Evolutionary conservation across 495 filamentous ascomycete species (phyloP), one percentile per base, ranked within the genome.

Genomic region (Umbilicaria muhlenbergii): DNA sequence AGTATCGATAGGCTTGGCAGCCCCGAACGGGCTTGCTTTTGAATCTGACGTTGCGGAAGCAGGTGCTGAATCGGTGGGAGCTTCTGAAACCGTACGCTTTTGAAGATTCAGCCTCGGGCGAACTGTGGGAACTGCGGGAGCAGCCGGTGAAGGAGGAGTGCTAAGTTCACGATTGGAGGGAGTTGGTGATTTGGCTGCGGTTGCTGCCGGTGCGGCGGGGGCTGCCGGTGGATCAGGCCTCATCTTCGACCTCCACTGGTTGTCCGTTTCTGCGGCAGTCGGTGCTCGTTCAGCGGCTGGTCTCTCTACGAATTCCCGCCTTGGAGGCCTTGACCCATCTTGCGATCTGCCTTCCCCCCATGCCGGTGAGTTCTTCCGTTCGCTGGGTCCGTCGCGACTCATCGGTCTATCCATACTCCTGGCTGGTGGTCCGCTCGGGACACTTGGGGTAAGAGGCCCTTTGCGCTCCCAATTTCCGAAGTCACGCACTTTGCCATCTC

Each of bases 381-480:
- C 72, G 42, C 66, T 59, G 38, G 70, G 57, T 47, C 74, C 74
- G 40, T 89, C 84, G 43, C 73, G 73, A 58, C 67, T 75, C 46
- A 73, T 66, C 43, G 79, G 72, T 35, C 83, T 79, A 42, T 83
- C 80, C 38, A 75, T 78, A 51, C 85, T 82, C 43, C 81, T 67
- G 45, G 62, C 65, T 18, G 66, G 57, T 11, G 65, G 56, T 34
- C 69, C 71, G 48, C 79, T 70, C 33, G 69, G 57, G 28, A 80
- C 60, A 16, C 73, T 60, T 10, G 88, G 83, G 35, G 88, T 82
- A 36, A 94, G 71, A 21, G 92, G 91, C 17, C 91, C 92, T 54
- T 86, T 89, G 43, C 91, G 83, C 61, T 94, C 89, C 91, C 91
- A 98, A 64, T 86, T 91, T 46, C 74, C 70, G 51, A 95, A 83